Conservation (phyloP, 2,329 filamentous ascomycete species). For the Zymoseptoria ardabiliae region DNA sequence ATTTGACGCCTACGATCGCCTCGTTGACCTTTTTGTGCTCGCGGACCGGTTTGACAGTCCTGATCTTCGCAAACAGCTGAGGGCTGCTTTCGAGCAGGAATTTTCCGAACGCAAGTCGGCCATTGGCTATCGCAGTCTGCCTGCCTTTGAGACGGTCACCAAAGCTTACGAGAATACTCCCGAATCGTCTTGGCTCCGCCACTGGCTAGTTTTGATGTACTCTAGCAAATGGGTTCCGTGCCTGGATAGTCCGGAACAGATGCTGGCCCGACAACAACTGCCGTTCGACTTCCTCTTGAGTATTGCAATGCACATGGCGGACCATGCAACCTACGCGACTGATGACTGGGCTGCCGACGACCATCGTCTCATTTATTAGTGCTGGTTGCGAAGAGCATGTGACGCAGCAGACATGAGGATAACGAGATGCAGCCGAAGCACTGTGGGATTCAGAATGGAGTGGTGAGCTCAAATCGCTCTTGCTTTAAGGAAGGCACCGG, state of each 20-base stretch:
- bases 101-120: too few species aligned
- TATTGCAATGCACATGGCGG: not conserved
- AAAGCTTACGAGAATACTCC: not conserved
- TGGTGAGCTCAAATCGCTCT: too few species aligned
- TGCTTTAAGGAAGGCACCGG: too few species aligned
- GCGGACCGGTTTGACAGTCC: constrained; percentile 5
- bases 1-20: not conserved
- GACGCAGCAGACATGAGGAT: too few species aligned
- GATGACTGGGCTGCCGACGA: too few species aligned
- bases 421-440: too few species aligned
- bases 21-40: constrained; percentile 1
- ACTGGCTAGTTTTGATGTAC: not conserved
- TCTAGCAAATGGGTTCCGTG: not conserved
- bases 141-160: not conserved
- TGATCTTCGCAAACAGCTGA: not conserved
- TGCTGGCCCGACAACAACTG: not conserved
- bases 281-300: not conserved
- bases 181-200: not conserved
- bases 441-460: too few species aligned
- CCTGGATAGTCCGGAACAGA: not conserved
- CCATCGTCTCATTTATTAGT: too few species aligned
- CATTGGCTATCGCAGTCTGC: not conserved
- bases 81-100: not conserved
- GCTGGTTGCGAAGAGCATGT: too few species aligned
- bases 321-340: too few species aligned